These are phyloP conservation scores for Mycena venus DNA, from an alignment of 768 basidiomycete genomes.

Conservation along the genomic window DNA sequence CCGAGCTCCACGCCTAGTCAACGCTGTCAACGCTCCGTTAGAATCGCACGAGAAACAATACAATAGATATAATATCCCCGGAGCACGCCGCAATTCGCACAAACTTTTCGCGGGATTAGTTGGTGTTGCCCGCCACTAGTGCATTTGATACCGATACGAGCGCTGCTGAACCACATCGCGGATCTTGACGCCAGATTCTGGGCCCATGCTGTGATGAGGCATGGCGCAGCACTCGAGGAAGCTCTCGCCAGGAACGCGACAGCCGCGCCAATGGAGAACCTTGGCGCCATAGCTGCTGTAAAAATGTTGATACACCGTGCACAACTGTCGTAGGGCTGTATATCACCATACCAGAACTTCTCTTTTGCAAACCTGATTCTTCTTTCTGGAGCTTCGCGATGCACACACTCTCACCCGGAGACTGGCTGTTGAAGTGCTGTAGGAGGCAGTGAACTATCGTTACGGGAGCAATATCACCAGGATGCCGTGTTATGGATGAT, in stretches of 20 bases:
- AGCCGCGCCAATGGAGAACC: neutral
- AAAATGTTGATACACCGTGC: neutral
- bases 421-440: neutral
- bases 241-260: neutral
- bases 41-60: conserved; percentile 2
- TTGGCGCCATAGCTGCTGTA: neutral
- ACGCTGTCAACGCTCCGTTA: neutral
- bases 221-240: no score
- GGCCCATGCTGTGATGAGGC: neutral
- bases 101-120: neutral
- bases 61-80: neutral
- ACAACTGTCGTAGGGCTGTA: neutral
- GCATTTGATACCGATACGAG: neutral
- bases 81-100: neutral
- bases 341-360: neutral
- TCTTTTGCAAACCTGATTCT: neutral
- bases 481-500: neutral
- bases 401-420: neutral
- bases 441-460: neutral
- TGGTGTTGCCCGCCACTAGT: neutral
- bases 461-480: neutral
- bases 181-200: neutral
- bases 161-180: no score
- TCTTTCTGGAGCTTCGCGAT: neutral
- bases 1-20: neutral